Conservation (phyloP, 768 basidiomycete genomes). For the Strobilomyces dryophilus region DNA sequence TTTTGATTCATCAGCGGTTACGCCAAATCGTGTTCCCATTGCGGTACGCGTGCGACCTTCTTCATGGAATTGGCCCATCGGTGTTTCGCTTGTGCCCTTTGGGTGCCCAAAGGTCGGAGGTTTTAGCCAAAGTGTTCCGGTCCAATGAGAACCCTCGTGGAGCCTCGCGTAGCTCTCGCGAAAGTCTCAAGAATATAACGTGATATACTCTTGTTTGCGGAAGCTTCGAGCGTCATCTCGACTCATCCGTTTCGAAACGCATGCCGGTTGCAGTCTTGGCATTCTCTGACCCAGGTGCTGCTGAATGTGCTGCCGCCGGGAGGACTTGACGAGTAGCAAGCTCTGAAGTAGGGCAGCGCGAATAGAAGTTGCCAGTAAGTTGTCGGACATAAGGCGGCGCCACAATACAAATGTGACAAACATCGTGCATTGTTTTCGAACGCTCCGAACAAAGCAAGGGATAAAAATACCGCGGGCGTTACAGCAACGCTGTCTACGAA, state of each 20-base stretch:
- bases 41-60: neutral
- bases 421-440: neutral
- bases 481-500: neutral
- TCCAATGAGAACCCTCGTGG: no score
- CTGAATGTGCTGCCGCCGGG: neutral
- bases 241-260: no score
- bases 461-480: neutral
- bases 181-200: no score
- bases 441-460: constrained; percentile 1
- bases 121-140: no score
- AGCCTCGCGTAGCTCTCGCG: no score
- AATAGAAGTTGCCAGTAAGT: no score
- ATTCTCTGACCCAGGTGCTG: neutral
- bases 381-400: neutral
- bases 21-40: neutral
- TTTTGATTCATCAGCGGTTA: constrained; percentile 2
- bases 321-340: neutral
- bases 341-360: no score
- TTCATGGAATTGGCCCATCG: neutral
- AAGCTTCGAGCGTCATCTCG: neutral
- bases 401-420: neutral
- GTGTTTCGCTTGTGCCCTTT: no score
- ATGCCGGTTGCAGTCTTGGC: neutral
- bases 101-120: no score
- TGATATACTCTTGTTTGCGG: no score